These are phyloP conservation scores for Rhizophora apiculata DNA, from an alignment of 345 rosid genomes.

Conservation along the genomic window DNA sequence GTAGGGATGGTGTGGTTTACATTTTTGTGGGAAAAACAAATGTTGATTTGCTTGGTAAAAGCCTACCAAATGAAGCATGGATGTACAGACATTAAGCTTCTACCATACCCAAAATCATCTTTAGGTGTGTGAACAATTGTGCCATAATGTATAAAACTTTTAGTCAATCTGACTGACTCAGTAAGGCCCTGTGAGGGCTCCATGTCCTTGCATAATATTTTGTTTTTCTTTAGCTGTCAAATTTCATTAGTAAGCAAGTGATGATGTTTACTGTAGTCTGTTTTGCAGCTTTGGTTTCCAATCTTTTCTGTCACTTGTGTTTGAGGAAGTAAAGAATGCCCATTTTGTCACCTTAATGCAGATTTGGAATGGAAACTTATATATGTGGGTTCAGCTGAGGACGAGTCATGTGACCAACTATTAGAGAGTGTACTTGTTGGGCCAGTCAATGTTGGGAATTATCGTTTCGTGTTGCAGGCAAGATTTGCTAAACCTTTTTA, in stretches of 20 bases:
- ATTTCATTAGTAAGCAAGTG: not conserved
- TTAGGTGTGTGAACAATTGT: not conserved
- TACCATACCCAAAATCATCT: not conserved
- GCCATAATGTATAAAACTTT: too few species aligned
- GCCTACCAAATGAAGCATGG: not conserved
- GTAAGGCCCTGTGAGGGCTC: too few species aligned
- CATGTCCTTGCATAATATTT: too few species aligned
- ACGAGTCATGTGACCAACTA: slow-evolving; percentile 80
- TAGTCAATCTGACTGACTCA: too few species aligned
- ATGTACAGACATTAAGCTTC: not conserved
- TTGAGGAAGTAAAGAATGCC: not conserved
- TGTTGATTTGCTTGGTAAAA: not conserved
- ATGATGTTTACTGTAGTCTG: not conserved
- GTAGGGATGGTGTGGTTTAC: too few species aligned
- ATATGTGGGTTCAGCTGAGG: slow-evolving; percentile 98
- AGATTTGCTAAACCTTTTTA: slow-evolving; percentile 5
- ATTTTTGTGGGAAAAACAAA: too few species aligned
- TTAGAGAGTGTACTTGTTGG: slow-evolving; percentile 91
- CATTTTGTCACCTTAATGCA: slow-evolving; percentile 21
- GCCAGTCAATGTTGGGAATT: slow-evolving; percentile 90
- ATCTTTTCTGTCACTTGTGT: not conserved
- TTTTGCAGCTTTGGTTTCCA: not conserved
- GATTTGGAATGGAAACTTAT: slow-evolving; percentile 96
- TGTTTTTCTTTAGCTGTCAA: not conserved
- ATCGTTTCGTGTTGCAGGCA: slow-evolving; percentile 85